Evolutionary conservation across 73 alveolate species (phyloP).

Genomic region (Paramecium primaurelia): DNA sequence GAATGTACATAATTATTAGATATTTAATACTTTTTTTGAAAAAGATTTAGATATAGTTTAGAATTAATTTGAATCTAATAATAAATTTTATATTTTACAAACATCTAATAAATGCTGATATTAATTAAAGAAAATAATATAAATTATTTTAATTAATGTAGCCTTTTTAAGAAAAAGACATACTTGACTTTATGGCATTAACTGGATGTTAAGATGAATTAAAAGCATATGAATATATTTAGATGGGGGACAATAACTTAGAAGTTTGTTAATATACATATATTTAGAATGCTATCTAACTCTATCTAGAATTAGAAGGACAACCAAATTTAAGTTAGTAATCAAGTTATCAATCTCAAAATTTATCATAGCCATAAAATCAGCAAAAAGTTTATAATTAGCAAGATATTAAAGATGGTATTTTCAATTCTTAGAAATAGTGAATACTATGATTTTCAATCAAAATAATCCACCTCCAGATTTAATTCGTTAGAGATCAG

Average conservation of each 20-base stretch:
- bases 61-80: too few relatives aligned
- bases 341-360: neutral
- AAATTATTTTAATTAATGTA: neutral
- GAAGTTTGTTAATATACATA: neutral
- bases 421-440: neutral
- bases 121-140: neutral
- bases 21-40: too few relatives aligned
- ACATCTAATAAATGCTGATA: too few relatives aligned
- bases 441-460: neutral
- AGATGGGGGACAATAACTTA: neutral
- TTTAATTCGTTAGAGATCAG: neutral
- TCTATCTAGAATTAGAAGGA: neutral
- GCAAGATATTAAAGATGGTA: neutral
- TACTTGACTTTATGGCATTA: neutral
- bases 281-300: neutral
- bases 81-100: too few relatives aligned
- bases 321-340: neutral
- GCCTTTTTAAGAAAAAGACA: neutral
- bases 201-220: neutral
- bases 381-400: neutral
- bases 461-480: neutral
- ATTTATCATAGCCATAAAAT: neutral
- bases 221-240: neutral
- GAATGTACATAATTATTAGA: too few relatives aligned
- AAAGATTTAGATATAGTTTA: too few relatives aligned